Percentiles rank a stretch among this genome's conserved stretches.
These are phyloP conservation scores for Alternaria triticina DNA, from an alignment of 2,329 filamentous ascomycete genomes.

Conservation along the genomic window DNA sequence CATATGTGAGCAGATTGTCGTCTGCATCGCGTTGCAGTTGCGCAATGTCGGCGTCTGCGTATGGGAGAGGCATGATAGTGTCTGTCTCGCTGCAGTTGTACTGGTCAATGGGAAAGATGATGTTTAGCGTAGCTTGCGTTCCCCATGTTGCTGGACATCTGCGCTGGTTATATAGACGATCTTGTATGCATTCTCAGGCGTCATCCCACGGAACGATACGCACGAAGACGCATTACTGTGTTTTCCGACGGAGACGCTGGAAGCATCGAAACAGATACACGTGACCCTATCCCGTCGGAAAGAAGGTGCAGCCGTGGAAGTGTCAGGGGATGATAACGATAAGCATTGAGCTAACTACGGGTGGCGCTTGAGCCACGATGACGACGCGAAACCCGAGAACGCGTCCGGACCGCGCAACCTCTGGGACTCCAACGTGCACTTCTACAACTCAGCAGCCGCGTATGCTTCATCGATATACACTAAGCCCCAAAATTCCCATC, in stretches of 20 bases:
- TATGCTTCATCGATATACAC: neutral
- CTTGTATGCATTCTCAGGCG: neutral
- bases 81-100: neutral
- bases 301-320: neutral
- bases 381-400: neutral
- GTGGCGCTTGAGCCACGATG: neutral
- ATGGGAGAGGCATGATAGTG: slow-evolving; percentile 20
- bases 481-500: too few species aligned
- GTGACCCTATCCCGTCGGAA: neutral
- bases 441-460: neutral
- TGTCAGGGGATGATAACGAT: neutral
- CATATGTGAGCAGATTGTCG: slow-evolving; percentile 28
- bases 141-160: neutral
- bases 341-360: neutral
- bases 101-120: neutral
- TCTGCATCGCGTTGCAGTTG: slow-evolving; percentile 31
- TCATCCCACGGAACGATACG: neutral
- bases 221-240: neutral
- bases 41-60: slow-evolving; percentile 19
- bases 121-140: neutral
- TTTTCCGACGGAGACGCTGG: slow-evolving; percentile 9
- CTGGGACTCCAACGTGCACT: too few species aligned
- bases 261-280: neutral
- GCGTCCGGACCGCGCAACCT: neutral
- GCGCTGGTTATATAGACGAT: neutral